Base-by-base conservation (phyloP, 2,329 filamentous ascomycete genomes). In the Zymoseptoria tritici region DNA sequence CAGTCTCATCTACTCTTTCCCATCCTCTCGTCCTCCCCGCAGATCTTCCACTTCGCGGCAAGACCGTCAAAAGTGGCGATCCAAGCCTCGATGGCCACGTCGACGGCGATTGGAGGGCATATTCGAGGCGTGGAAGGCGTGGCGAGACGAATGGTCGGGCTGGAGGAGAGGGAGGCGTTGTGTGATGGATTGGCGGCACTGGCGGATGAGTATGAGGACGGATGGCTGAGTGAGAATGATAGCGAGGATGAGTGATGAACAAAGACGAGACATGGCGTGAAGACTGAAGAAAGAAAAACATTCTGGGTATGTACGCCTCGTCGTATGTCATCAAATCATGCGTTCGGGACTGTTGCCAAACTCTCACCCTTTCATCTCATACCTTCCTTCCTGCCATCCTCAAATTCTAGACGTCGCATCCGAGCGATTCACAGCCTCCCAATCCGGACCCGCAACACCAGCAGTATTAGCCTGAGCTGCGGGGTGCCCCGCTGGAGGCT, bases 201-300 rank as follows among this genome's bases (percentile, higher is more conserved):
- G 68, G 87, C 88, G 1, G 92, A 96, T 70, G 89, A 89, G 61
- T 97, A 97, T 72, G 86, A 90, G 66, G 90, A 94, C 62, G 91
- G 91, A 1, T 96, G 90, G 89, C 55, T 59, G 52, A 87, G 84
- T 60, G 88, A 90, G 66, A 81, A 85, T 8, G 86, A 84, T 20
- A 85, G 90, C 60, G 87, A 90, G 54, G 78, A 73, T 60, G 68
- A 70, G 57, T 64, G 57, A 63, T 24, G 3, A 5, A 53, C n/a
- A n/a, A 29, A 8, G 9, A n/a, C 8, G 11, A 24, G 29, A 53
- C 11, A 53, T 19, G 8, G 16, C 46, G 46, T n/a, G 46, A 3
- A 20, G n/a, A 50, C 4, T 4, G 5, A 9, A 4, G 13, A 9
- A 51, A 51, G 3, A 19, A 9, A 2, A 51, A 51, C 9, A 50